These are phyloP conservation scores for Cucumis melo DNA, from an alignment of 306 rosid genomes.

Conservation along the genomic window DNA sequence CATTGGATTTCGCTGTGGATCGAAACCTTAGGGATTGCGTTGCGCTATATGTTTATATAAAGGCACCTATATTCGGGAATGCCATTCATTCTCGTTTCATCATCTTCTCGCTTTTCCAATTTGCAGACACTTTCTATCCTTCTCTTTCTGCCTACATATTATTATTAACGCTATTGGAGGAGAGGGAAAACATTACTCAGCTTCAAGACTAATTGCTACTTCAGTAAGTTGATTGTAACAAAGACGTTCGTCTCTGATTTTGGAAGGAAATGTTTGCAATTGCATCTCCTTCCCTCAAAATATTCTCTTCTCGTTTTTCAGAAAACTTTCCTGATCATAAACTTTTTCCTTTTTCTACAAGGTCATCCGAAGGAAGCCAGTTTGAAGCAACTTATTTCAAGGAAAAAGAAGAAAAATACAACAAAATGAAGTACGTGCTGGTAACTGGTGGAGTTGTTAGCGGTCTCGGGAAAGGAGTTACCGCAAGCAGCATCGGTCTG, in stretches of 20 bases:
- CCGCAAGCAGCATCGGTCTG: slow-evolving; percentile 89
- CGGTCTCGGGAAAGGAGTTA: slow-evolving; percentile 92
- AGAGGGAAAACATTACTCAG: neutral
- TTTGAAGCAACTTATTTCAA: neutral
- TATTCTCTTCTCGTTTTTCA: neutral
- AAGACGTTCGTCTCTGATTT: neutral
- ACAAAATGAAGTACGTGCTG: slow-evolving; percentile 65
- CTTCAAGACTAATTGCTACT: neutral
- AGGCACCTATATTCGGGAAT: neutral
- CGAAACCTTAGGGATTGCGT: neutral
- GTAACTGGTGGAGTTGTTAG: slow-evolving; percentile 96
- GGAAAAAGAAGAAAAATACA: neutral
- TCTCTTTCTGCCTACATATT: neutral
- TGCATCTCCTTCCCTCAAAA: neutral
- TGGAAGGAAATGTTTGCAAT: neutral
- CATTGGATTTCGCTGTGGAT: neutral
- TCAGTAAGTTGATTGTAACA: neutral
- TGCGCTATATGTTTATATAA: neutral
- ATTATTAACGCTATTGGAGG: neutral
- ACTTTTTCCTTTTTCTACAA: neutral
- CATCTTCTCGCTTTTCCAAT: neutral
- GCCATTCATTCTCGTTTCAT: neutral
- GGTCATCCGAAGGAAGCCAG: neutral
- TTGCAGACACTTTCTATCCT: neutral
- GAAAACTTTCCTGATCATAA: neutral